Percentiles rank a stretch among this genome's conserved stretches.
Conservation (phyloP, 768 basidiomycete species). For the Panus rudis region DNA sequence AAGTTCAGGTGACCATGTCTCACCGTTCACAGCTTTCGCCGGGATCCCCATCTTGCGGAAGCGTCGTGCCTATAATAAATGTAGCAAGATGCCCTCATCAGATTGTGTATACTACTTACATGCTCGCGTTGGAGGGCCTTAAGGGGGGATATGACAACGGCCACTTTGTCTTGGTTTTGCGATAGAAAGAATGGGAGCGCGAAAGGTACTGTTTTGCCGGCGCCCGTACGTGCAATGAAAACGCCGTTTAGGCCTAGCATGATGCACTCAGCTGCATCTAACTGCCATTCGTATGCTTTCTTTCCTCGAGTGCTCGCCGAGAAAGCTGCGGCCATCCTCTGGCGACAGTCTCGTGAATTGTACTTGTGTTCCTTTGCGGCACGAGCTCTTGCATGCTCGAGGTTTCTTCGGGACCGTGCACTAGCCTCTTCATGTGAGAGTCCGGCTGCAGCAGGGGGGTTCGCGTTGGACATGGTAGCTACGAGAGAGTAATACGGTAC, state of each 20-base stretch:
- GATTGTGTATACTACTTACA: constrained; percentile 7
- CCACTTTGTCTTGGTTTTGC: constrained; percentile 1
- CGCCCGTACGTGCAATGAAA: constrained; percentile 10
- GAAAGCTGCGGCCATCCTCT: no score
- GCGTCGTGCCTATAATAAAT: constrained; percentile 11
- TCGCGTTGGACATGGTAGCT: no score
- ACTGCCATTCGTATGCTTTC: constrained; percentile 9
- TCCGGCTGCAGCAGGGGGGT: no score
- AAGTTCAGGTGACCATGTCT: constrained; percentile 24
- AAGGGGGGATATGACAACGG: constrained; percentile 16
- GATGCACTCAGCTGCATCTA: constrained; percentile 9
- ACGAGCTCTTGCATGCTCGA: no score
- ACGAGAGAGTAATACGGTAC: no score
- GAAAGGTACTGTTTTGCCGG: constrained; percentile 19
- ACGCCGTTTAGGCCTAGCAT: constrained; percentile 9
- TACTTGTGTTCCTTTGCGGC: no score
- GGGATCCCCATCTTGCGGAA: constrained; percentile 24
- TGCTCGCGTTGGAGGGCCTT: constrained; percentile 18
- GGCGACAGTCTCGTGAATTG: no score
- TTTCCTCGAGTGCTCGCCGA: no score
- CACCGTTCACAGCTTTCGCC: constrained; percentile 30
- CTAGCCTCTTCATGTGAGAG: no score
- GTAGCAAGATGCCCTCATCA: not conserved
- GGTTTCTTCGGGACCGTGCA: no score
- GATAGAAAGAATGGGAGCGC: constrained; percentile 14